Evolutionary conservation across 306 rosid species (phyloP).

Genomic region (Inga oerstediana): DNA sequence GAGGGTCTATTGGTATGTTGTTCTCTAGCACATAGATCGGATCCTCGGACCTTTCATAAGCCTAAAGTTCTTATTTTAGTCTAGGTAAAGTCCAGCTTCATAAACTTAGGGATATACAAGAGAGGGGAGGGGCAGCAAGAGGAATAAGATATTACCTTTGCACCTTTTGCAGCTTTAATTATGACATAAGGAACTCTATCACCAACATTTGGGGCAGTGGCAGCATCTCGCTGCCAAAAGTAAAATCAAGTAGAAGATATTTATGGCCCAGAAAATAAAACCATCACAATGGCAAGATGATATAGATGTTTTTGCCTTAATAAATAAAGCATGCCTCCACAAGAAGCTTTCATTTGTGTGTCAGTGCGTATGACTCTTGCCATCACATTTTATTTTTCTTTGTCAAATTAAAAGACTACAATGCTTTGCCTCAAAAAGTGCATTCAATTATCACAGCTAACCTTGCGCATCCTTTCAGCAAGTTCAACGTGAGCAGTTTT

Average conservation of each 20-base stretch:
- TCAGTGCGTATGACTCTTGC: conserved; percentile 12
- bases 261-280: conserved; percentile 15
- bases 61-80: conserved; percentile 57
- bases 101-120: background rate
- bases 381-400: conserved; percentile 10
- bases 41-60: conserved; percentile 95
- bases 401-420: background rate
- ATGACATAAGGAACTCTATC: conserved; percentile 98
- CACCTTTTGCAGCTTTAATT: conserved; percentile 92
- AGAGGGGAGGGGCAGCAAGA: background rate
- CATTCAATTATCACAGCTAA: conserved; percentile 43
- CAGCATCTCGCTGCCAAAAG: conserved; percentile 84
- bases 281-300: conserved; percentile 18
- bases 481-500: conserved; percentile 97
- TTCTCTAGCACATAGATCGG: conserved; percentile 96
- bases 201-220: conserved; percentile 99
- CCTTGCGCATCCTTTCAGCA: conserved; percentile 99
- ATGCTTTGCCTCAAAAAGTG: background rate
- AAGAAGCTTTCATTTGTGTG: conserved; percentile 5
- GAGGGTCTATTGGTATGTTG: conserved; percentile 94
- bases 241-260: conserved; percentile 28
- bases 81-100: conserved; percentile 23
- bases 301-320: background rate
- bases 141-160: conserved; percentile 62
- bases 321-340: conserved; percentile 25